A percentile compares a stretch with the other conserved stretches of the same genome.
phyloP scores from a whole-genome alignment of 1,284 basidiomycete species.

The Leccinum pallidistipes region DNA sequence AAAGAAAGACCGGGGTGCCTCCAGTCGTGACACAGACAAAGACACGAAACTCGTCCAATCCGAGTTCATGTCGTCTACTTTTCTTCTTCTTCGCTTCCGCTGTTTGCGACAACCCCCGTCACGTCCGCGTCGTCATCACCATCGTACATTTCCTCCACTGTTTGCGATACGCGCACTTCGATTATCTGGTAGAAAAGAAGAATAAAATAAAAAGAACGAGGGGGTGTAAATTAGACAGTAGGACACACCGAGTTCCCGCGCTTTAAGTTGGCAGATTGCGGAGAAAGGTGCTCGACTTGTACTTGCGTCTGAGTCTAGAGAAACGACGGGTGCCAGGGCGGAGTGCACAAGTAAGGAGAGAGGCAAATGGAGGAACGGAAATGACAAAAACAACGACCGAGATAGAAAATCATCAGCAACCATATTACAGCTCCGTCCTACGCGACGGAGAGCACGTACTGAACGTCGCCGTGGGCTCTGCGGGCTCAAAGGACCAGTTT shows the following conservation, averaged over 20 bases:
- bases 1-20: neutral
- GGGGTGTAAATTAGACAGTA: neutral
- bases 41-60: neutral
- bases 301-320: neutral
- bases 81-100: neutral
- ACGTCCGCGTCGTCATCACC: neutral
- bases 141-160: neutral
- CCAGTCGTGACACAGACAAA: neutral
- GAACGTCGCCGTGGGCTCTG: neutral
- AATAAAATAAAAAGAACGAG: neutral
- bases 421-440: neutral
- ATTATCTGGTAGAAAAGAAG: neutral
- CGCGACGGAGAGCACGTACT: slow-evolving; percentile 8
- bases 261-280: slow-evolving; percentile 2
- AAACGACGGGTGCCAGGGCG: neutral
- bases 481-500: neutral
- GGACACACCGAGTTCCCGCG: slow-evolving; percentile 12
- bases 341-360: neutral
- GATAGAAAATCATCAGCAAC: neutral
- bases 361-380: neutral
- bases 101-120: neutral
- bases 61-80: neutral
- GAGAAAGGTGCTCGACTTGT: neutral
- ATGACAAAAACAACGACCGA: neutral
- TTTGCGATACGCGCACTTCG: neutral